phyloP scores from a whole-genome alignment of 2,329 filamentous ascomycete genomes.

The Pyrenophora teres region DNA sequence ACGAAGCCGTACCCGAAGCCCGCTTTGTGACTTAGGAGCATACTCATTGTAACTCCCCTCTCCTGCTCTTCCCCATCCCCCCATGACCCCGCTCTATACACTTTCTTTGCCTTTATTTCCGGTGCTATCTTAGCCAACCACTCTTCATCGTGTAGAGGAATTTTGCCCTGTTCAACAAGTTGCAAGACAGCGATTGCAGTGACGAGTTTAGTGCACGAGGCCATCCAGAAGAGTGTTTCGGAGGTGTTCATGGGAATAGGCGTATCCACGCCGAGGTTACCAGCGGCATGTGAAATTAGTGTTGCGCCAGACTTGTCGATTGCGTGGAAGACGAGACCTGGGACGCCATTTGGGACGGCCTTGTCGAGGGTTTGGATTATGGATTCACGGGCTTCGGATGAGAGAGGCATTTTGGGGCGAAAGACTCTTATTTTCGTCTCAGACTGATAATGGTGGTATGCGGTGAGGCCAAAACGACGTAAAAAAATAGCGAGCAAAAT shows the following conservation, averaged over 20 bases:
- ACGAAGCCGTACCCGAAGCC: conserved; percentile 57
- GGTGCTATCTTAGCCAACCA: conserved; percentile 40
- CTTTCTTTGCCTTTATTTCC: conserved; percentile 50
- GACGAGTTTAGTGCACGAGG: conserved; percentile 55
- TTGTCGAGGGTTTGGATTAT: conserved; percentile 47
- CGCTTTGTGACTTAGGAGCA: conserved; percentile 58
- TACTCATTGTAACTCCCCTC: conserved; percentile 55
- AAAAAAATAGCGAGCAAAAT: too few species aligned
- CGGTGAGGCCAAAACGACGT: too few species aligned
- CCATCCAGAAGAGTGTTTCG: conserved; percentile 61
- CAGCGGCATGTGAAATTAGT: conserved; percentile 50
- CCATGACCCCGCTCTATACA: conserved; percentile 36
- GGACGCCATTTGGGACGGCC: conserved; percentile 41
- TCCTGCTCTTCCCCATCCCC: conserved; percentile 46
- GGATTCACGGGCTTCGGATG: conserved; percentile 31
- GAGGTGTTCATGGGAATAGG: conserved; percentile 63
- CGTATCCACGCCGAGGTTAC: conserved; percentile 46
- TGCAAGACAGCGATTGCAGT: conserved; percentile 42
- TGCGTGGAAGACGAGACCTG: conserved; percentile 53
- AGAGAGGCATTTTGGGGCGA: conserved; percentile 35
- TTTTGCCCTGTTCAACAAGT: conserved; percentile 45
- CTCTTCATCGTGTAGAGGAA: conserved; percentile 43
- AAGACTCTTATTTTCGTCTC: neutral
- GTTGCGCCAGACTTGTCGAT: conserved; percentile 52
- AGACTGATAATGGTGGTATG: neutral